Conservation (phyloP, 371 early-diverging fungal genomes). For the Mucor saturninus region DNA sequence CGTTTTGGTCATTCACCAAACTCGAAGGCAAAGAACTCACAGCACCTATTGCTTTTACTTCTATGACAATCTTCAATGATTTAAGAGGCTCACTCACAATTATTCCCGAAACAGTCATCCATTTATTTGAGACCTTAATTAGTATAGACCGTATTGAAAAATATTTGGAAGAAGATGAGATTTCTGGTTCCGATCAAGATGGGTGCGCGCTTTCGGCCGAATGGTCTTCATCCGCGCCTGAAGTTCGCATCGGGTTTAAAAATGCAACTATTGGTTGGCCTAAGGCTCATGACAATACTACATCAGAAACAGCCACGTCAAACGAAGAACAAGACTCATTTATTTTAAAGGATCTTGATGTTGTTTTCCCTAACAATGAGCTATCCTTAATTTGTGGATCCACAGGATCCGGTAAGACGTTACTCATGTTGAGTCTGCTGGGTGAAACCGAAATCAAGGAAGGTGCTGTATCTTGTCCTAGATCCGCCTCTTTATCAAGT, state of each 20-base stretch:
- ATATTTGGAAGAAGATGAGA: constrained; percentile 75
- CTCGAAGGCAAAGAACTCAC: constrained; percentile 58
- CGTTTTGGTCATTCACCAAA: constrained; percentile 59
- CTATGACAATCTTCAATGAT: constrained; percentile 56
- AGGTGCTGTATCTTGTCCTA: constrained; percentile 22
- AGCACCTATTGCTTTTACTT: constrained; percentile 63
- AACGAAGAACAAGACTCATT: not conserved
- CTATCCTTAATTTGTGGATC: constrained; percentile 64
- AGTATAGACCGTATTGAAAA: constrained; percentile 69
- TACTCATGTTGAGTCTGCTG: constrained; percentile 65
- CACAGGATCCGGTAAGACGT: constrained; percentile 71
- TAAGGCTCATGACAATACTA: too few species aligned
- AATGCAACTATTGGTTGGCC: constrained; percentile 43
- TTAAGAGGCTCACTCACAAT: constrained; percentile 57
- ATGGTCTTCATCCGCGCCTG: not conserved
- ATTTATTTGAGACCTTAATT: constrained; percentile 21
- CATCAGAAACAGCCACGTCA: not conserved
- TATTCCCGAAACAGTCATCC: constrained; percentile 52
- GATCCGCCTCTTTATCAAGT: constrained; percentile 14
- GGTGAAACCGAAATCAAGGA: constrained; percentile 39
- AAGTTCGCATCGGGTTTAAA: constrained; percentile 51
- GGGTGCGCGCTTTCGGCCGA: not conserved
- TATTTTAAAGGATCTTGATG: constrained; percentile 49
- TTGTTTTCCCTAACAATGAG: constrained; percentile 57
- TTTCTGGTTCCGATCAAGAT: constrained; percentile 60